phyloP scores from a whole-genome alignment of 345 rosid genomes.

The Eucalyptus polyanthemos region DNA sequence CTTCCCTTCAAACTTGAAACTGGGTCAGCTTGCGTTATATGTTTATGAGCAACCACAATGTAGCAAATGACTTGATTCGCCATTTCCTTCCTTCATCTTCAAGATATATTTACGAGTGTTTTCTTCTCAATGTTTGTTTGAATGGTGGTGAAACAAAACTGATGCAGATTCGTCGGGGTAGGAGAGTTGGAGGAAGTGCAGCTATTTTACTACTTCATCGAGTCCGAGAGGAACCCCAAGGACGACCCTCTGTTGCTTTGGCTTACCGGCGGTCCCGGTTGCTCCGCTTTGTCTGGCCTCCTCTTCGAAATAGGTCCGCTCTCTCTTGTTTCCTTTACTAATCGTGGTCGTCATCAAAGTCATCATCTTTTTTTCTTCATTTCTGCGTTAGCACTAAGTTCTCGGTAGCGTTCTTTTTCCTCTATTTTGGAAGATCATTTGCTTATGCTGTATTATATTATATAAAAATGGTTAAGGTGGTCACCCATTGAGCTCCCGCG shows the following conservation, averaged over 20 bases:
- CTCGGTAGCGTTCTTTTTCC: neutral
- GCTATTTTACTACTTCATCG: constrained; percentile 7
- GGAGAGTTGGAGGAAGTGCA: constrained; percentile 6
- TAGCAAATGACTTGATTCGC: neutral
- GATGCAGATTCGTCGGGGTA: constrained; percentile 6
- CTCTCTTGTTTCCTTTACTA: no score
- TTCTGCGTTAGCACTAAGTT: neutral
- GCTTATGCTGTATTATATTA: neutral
- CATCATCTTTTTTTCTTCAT: neutral
- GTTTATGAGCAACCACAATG: neutral
- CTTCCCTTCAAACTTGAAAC: constrained; percentile 11
- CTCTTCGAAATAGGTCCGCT: constrained; percentile 1
- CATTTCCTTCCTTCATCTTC: neutral
- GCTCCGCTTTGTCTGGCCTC: constrained; percentile 5
- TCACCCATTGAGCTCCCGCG: no score
- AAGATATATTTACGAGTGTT: neutral
- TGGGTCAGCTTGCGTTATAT: neutral
- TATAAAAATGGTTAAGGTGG: no score
- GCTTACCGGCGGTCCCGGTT: constrained; percentile 21
- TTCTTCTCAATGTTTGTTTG: neutral
- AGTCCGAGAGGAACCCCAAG: constrained; percentile 5
- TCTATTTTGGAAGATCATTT: neutral
- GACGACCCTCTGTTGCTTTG: constrained; percentile 11
- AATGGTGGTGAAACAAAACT: neutral
- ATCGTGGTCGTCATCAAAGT: neutral